phyloP scores from a whole-genome alignment of 225 moss, liverwort and hornwort genomes.

The Marchantia polymorpha region DNA sequence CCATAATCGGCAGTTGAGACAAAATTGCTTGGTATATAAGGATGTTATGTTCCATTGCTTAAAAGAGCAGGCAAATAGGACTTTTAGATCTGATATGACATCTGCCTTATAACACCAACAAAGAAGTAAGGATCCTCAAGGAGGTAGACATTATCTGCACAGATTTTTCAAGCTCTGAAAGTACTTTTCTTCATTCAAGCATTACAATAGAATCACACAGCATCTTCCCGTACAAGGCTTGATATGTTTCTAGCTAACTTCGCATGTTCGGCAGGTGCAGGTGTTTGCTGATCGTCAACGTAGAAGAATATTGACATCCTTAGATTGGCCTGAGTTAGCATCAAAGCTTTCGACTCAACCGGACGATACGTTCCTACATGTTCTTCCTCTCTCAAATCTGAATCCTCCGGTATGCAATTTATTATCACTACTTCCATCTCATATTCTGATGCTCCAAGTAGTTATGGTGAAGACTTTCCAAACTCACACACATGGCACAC shows the following conservation, averaged over 20 bases:
- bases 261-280: constrained; percentile 24
- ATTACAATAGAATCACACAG: background rate
- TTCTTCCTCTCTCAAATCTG: constrained; percentile 78
- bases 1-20: no score
- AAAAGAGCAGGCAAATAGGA: no score
- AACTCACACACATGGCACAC: no score
- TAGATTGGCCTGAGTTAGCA: constrained; percentile 80
- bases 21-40: no score
- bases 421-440: no score
- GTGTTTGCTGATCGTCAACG: constrained; percentile 78
- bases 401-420: constrained; percentile 46
- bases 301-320: constrained; percentile 60
- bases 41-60: no score
- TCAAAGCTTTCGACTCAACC: constrained; percentile 63
- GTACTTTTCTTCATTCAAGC: background rate
- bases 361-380: constrained; percentile 61
- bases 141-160: no score
- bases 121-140: no score
- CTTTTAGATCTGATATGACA: no score
- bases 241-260: background rate
- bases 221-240: background rate
- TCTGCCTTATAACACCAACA: no score
- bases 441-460: no score
- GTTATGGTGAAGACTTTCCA: no score
- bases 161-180: background rate